phyloP scores from a whole-genome alignment of 441 rosid genomes.

The Aquilaria agallochum region DNA sequence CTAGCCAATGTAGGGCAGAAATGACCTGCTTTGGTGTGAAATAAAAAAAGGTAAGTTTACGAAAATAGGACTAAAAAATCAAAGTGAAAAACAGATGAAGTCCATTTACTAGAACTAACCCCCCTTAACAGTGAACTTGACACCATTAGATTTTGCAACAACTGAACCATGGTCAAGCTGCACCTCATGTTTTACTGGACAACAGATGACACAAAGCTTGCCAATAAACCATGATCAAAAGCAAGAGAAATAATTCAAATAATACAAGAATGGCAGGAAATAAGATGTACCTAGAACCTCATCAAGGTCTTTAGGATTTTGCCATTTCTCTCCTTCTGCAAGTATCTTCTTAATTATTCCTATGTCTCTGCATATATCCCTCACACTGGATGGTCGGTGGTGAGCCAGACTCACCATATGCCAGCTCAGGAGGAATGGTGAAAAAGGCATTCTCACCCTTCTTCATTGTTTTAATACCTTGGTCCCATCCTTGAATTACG shows the following conservation, averaged over 20 bases:
- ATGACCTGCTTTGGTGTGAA: conserved; percentile 30
- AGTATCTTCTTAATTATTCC: conserved; percentile 82
- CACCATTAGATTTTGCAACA: conserved; percentile 66
- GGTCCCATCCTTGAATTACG: conserved; percentile 96
- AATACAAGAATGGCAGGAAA: neutral
- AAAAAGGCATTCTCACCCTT: conserved; percentile 84
- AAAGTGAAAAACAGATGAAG: too few species aligned
- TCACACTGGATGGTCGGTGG: conserved; percentile 82
- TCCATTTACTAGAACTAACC: conserved; percentile 25
- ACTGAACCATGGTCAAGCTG: conserved; percentile 68
- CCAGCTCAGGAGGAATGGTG: conserved; percentile 80
- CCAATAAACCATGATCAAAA: neutral
- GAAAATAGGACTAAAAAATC: neutral
- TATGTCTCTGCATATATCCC: conserved; percentile 90
- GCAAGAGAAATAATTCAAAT: too few species aligned
- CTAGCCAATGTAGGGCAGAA: conserved; percentile 72
- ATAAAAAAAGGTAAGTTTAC: neutral
- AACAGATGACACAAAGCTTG: conserved; percentile 1
- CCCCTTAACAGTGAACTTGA: conserved; percentile 64
- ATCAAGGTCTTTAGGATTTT: conserved; percentile 78
- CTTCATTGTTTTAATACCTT: conserved; percentile 92
- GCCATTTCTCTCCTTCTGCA: conserved; percentile 72
- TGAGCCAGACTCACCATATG: conserved; percentile 86
- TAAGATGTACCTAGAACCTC: conserved; percentile 63
- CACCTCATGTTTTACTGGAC: conserved; percentile 69